Evolutionary conservation across 176 grass and related monocot species (phyloP), one percentile per base, ranked within the genome.

Genomic region (Avena insularis): DNA sequence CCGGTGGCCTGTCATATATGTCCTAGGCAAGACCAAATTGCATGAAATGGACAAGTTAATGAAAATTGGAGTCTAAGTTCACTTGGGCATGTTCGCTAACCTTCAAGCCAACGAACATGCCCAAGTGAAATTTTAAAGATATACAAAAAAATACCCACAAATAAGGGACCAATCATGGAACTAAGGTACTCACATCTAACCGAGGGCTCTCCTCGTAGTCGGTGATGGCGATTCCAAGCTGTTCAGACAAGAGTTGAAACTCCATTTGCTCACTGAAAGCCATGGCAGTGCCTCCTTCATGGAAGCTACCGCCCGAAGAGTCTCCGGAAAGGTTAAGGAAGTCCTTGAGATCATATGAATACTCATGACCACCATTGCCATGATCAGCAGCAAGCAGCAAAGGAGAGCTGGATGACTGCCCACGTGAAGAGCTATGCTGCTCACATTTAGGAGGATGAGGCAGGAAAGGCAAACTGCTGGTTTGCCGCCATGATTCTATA

Each of bases 181-280:
- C 12, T 17, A 59, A 61, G 63, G 23, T 56, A 80, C 88, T 94
- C 82, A 97, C 95, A 86, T 97, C 87, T 80, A 97, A 61, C 19
- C 21, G 74, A 88, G 87, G 92, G 50, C 79, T 95, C 59, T 93
- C 90, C n/a, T 84, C 89, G 25, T 87, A 93, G 54, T 87, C 54
- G 10, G 87, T 92, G 38, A 97, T 88, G 47, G 71, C 72, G 11
- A 95, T 93, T 71, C 93, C 93, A 23, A 97, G 95, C 86, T 97
- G 89, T 84, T 97, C 91, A 69, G 95, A 95, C 64, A 97, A 90
- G 33, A 95, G 62, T 55, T 93, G 89, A 66, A 97, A 89, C 46
- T 97, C 95, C 80, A 95, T 92, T 50, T 92, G 89, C 84, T 97
- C 84, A 55, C 12, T 85, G 69, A 95, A 70, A 82, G 76, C 83